A percentile compares a stretch with the other conserved stretches of the same genome.
Evolutionary conservation across 805 yeast genomes (phyloP).

Genomic region (Teunomyces kruisii): DNA sequence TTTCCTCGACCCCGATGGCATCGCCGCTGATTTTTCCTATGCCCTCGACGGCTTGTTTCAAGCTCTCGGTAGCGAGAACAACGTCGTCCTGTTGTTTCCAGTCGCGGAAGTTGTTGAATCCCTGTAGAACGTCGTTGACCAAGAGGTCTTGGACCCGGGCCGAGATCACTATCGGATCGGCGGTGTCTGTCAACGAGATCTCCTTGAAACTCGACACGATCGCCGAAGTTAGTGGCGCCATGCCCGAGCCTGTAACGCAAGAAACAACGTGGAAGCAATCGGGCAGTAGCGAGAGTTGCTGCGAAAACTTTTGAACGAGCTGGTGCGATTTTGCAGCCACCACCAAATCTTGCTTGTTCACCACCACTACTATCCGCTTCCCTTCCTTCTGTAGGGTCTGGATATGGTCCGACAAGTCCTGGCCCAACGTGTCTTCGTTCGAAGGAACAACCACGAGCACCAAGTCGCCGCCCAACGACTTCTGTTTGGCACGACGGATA

Average conservation of each 20-base stretch:
- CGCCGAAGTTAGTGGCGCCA: conserved; percentile 41
- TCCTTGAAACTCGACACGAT: conserved; percentile 49
- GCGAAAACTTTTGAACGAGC: conserved; percentile 6
- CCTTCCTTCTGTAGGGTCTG: conserved; percentile 23
- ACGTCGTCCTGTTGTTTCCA: conserved; percentile 61
- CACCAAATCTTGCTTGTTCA: conserved; percentile 63
- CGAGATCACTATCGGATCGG: conserved; percentile 72
- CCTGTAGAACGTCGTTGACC: conserved; percentile 70
- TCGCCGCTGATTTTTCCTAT: conserved; percentile 93
- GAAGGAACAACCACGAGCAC: conserved; percentile 65
- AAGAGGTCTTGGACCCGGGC: conserved; percentile 74
- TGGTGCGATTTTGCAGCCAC: conserved; percentile 8
- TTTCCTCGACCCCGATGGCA: conserved; percentile 84
- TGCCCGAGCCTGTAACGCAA: conserved; percentile 58
- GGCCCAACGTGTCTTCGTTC: conserved; percentile 17
- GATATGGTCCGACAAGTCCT: conserved; percentile 42
- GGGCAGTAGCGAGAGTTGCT: conserved; percentile 13
- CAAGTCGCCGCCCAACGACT: conserved; percentile 62
- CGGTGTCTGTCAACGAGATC: conserved; percentile 48
- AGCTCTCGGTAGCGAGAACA: conserved; percentile 76
- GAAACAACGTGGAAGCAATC: conserved; percentile 46
- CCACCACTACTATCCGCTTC: conserved; percentile 40
- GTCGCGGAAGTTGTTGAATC: conserved; percentile 61
- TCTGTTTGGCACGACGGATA: conserved; percentile 67
- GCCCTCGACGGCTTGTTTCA: conserved; percentile 74